Base-by-base conservation (phyloP, 345 rosid species). In the Alliaria petiolata region DNA sequence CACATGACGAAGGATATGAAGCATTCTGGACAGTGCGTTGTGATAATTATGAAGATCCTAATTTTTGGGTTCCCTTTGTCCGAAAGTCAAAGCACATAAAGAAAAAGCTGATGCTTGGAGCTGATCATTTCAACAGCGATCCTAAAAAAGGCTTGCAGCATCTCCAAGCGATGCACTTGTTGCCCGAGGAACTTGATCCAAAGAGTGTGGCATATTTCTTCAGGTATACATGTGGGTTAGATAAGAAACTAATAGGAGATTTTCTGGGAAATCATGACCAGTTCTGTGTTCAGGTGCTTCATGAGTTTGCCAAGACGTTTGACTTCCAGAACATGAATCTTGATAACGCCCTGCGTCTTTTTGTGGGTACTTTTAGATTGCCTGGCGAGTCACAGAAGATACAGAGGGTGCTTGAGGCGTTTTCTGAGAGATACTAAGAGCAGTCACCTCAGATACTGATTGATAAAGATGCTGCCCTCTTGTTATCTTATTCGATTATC, bases 341-440 rank as follows among this genome's bases (percentile, higher is more conserved):
- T 52, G 96, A 85, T 78, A 76, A 76, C 14, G 96, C 96, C 5
- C 72, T 89, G 83, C 87, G 96, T 60, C 82, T 89, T 31, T 87
- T 89, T 72, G 76, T 89, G 55, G 96, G 86, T 58, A 85, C 92
- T 33, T 89, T 89, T 72, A 83, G 89, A 65, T 75, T 89, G 78
- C 90, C 96, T 60, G 96, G 92, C 2, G 96, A 89, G 77, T 83
- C 92, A 22, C 96, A 89, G 82, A 89, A 89, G 81, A 89, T 89
- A 72, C 86, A 87, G 62, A 81, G 96, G 76, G 90, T 87, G 61
- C 87, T 89, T 34, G 96, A 87, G 78, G 96, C 96, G 17, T 89
- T 89, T 81, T 79, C 92, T 69, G 92, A 86, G 77, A 79, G 90
- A 80, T 89, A 86, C 70, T 87, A 89, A 80, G 89, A 89, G 82